phyloP scores from a whole-genome alignment of 1,139 yeast species.

The Yamadazyma atlantica region DNA sequence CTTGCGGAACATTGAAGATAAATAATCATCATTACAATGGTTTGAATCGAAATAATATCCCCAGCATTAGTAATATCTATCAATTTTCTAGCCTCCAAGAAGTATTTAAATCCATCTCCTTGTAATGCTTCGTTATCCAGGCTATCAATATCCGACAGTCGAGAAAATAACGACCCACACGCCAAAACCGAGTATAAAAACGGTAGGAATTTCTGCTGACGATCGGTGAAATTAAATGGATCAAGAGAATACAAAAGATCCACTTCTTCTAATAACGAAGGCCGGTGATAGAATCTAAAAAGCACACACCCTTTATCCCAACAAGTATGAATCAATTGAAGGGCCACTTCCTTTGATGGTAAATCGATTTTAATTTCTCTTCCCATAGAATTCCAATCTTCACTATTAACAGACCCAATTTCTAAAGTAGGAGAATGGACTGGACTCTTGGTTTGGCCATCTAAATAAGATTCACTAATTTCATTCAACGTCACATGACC shows the following conservation, averaged over 20 bases:
- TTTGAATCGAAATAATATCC: constrained; percentile 56
- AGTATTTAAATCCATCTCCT: constrained; percentile 82
- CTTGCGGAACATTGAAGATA: constrained; percentile 90
- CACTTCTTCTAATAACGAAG: constrained; percentile 63
- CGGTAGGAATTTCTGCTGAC: constrained; percentile 77
- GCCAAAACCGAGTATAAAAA: constrained; percentile 62
- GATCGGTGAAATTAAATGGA: constrained; percentile 65
- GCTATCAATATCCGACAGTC: constrained; percentile 28
- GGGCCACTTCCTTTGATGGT: constrained; percentile 74
- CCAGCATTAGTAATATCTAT: constrained; percentile 60
- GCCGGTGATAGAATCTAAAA: constrained; percentile 82
- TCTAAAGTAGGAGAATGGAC: constrained; percentile 7
- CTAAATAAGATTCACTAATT: constrained; percentile 25
- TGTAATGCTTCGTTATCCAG: constrained; percentile 50
- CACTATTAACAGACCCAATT: constrained; percentile 8
- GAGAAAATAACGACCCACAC: constrained; percentile 68
- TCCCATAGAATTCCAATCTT: constrained; percentile 21
- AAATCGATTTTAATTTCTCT: constrained; percentile 63
- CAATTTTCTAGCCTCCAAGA: constrained; percentile 75
- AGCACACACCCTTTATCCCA: constrained; percentile 87
- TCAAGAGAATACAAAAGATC: constrained; percentile 57
- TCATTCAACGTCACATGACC: constrained; percentile 21
- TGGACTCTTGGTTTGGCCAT: constrained; percentile 11
- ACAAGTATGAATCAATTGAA: constrained; percentile 68
- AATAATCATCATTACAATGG: constrained; percentile 69